Base-by-base conservation (phyloP, 768 basidiomycete genomes). In the Kwoniella sp. region DNA sequence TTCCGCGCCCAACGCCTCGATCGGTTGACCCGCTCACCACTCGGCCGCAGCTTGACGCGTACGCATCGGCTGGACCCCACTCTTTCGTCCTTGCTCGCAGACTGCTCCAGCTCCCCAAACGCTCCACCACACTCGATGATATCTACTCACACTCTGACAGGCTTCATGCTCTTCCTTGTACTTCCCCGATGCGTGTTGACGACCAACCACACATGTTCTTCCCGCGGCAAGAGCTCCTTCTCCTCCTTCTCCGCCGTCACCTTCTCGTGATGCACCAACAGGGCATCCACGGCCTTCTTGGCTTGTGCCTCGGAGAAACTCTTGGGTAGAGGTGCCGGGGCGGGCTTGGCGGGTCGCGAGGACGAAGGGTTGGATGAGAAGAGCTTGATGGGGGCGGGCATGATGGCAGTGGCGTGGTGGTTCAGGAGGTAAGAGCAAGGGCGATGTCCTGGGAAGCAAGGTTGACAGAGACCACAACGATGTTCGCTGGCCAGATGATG, bases 121-220 rank as follows among this genome's bases (percentile, higher is more conserved):
- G n/a, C n/a, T n/a, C n/a, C n/a, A n/a, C n/a, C n/a, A n/a, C n/a
- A n/a, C n/a, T n/a, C n/a, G n/a, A n/a, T n/a, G n/a, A n/a, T n/a
- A n/a, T n/a, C 9, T 11, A 81, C 85, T 63, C 62, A 95, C 91
- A 96, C 87, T 76, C 82, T 83, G 40, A 81, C 76, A 3, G 91
- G 91, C 73, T 88, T 95, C 27, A 90, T 75, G 65, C 80, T 85
- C 67, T 82, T 83, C 55, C 81, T 81, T 28, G 86, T 79, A 22
- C 83, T 80, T 69, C 91, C 86, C 67, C 79, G 81, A 79, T 93
- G 95, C 53, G 90, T 84, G 3, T 88, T 82, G 47, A 98, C 79
- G 60, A 87, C 84, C 17, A 99, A 80, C 88, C 89, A 96, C 47
- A 98, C 79, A 73, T 84, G 78, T 67, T 89, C 88, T 64, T 92